Percentiles rank a stretch among this genome's conserved stretches.
Evolutionary conservation across 805 yeast genomes (phyloP).

Genomic region (Yamadazyma ubonensis): DNA sequence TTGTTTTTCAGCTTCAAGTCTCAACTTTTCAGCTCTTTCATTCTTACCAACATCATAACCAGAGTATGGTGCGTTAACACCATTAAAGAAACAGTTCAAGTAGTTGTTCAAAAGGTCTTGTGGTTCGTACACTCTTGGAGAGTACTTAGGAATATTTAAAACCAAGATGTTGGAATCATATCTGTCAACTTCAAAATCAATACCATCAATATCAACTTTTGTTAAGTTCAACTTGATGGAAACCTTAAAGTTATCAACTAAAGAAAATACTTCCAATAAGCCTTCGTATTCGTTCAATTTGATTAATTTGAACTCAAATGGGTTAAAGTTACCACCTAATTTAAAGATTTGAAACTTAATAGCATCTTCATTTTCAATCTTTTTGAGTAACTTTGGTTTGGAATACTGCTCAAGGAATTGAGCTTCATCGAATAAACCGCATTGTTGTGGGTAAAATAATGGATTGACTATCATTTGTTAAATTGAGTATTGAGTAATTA

Average conservation of each 20-base stretch:
- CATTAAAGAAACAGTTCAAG: constrained; percentile 7
- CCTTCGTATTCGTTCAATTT: constrained; percentile 32
- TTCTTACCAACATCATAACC: not conserved
- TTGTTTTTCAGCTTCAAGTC: not conserved
- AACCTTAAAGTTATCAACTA: constrained; percentile 30
- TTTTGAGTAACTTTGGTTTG: constrained; percentile 33
- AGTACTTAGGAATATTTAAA: constrained; percentile 34
- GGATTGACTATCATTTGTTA: constrained; percentile 19
- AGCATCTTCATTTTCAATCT: constrained; percentile 32
- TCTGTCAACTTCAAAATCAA: constrained; percentile 34
- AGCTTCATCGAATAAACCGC: constrained; percentile 6
- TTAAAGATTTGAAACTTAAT: constrained; percentile 39
- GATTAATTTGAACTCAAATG: constrained; percentile 30
- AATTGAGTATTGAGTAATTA: not conserved
- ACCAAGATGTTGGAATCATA: constrained; percentile 30
- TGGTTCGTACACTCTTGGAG: constrained; percentile 1
- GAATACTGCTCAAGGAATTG: constrained; percentile 11
- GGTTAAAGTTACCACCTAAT: constrained; percentile 30
- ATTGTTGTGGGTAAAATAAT: constrained; percentile 14
- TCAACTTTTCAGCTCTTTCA: not conserved
- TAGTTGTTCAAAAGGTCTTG: constrained; percentile 13
- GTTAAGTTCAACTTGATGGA: constrained; percentile 29
- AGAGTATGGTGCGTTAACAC: not conserved
- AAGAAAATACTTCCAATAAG: constrained; percentile 30
- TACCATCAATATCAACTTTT: constrained; percentile 29